Percentiles rank a stretch among this genome's conserved stretches.
phyloP scores from a whole-genome alignment of 2,329 filamentous ascomycete genomes.

The Cryphonectria japonica region DNA sequence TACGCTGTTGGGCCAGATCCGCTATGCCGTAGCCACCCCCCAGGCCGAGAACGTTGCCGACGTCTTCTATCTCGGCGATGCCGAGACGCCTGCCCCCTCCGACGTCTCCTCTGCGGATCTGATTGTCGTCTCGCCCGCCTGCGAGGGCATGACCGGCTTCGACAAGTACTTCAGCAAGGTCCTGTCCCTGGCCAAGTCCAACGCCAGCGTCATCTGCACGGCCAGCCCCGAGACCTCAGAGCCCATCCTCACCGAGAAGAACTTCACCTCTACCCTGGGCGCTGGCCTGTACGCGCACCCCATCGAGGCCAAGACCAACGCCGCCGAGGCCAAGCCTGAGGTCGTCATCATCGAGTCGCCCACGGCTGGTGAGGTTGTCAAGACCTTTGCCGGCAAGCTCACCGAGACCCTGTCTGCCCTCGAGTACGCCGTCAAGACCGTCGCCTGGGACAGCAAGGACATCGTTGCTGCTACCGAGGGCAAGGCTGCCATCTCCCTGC shows the following conservation, averaged over 20 bases:
- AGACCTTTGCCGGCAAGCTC: slow-evolving; percentile 21
- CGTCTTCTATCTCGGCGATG: slow-evolving; percentile 20
- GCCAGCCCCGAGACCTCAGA: slow-evolving; percentile 2
- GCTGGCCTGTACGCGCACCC: slow-evolving; percentile 20
- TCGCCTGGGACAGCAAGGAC: slow-evolving; percentile 19
- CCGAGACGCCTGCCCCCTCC: slow-evolving; percentile 13
- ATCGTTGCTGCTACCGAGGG: slow-evolving; percentile 17
- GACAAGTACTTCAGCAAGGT: slow-evolving; percentile 12
- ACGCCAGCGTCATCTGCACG: slow-evolving; percentile 15
- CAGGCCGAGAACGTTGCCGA: slow-evolving; percentile 18
- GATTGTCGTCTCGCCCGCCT: slow-evolving; percentile 19
- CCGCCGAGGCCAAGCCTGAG: slow-evolving; percentile 17
- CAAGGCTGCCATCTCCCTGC: slow-evolving; percentile 20
- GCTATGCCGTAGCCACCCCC: slow-evolving; percentile 19
- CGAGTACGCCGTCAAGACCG: slow-evolving; percentile 20
- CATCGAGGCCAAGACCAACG: slow-evolving; percentile 15
- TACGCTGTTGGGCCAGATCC: slow-evolving; percentile 21
- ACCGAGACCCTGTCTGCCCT: slow-evolving; percentile 18
- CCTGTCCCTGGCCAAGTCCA: slow-evolving; percentile 18
- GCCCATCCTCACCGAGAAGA: slow-evolving; percentile 16
- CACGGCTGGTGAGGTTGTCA: background rate
- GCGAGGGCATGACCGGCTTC: slow-evolving; percentile 11
- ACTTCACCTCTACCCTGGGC: slow-evolving; percentile 19
- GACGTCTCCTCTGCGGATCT: slow-evolving; percentile 18
- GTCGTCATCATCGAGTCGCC: slow-evolving; percentile 22